Base-by-base conservation (phyloP, 2,329 filamentous ascomycete genomes). In the Colletotrichum orbiculare region DNA sequence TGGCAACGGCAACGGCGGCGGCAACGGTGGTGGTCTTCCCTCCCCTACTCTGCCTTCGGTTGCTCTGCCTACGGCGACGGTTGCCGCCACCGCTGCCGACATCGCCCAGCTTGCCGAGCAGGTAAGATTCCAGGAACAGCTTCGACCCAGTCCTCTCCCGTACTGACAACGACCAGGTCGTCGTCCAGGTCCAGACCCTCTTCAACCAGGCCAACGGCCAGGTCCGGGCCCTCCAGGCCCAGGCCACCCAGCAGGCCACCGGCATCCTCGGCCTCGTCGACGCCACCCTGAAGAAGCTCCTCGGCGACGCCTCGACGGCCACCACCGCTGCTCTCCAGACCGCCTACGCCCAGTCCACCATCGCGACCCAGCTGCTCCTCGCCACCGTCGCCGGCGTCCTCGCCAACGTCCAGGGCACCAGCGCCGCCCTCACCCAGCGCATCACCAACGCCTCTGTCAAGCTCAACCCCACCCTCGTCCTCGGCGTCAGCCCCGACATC, bases 281-380 rank as follows among this genome's bases (percentile, higher is more conserved):
- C 33, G 25, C 47, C 8, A 38, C 33, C 34, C 11, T 59, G 5
- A 43, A 33, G 2, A 38, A 52, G 47, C 13, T 59, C 47, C 50
- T 42, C 47, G 38, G 4, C 11, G 38, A 53, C 3, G 35, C 34
- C 45, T 25, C 48, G 12, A 46, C 5, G 3, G 25, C 37, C 4
- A 43, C 52, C 45, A 39, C 55, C 55, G 52, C 1, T 25, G 39
- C 54, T n/a, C 41, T 57, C 45, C 45, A 57, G 45, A 35, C 49
- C 17, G 10, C 45, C 35, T 41, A 12, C 2, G 4, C 1, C 4
- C 25, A 25, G 3, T 13, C 37, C 4, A 43, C 52, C 35, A 37
- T 47, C 55, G 52, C 2, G 17, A 39, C 54, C 37, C 41, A 48
- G 37, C 45, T 48, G 45, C 15, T 57, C 17, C 8, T 37, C 35